Conservation (phyloP, 768 basidiomycete species). For the Termitomyces sp. region DNA sequence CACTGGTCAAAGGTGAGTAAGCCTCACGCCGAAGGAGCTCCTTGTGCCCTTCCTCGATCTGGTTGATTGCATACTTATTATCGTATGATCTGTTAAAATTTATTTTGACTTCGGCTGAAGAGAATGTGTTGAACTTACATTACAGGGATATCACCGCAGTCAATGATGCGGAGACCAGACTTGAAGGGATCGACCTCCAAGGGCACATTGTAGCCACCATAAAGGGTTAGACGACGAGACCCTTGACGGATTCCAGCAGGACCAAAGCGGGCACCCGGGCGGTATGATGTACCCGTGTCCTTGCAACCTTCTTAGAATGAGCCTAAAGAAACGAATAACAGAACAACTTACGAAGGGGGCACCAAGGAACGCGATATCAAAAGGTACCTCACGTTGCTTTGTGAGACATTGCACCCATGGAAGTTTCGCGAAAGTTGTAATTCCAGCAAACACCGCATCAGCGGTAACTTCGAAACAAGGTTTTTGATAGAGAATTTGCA, state of each 20-base stretch:
- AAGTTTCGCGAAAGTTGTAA: slow-evolving; percentile 85
- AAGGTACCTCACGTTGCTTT: slow-evolving; percentile 50
- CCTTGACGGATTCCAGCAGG: slow-evolving; percentile 82
- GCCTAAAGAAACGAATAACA: background rate
- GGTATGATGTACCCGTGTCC: slow-evolving; percentile 76
- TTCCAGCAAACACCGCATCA: slow-evolving; percentile 79
- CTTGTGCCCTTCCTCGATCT: slow-evolving; percentile 75
- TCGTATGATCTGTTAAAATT: slow-evolving; percentile 57
- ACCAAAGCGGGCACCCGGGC: slow-evolving; percentile 84
- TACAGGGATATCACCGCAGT: slow-evolving; percentile 78
- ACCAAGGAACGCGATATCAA: slow-evolving; percentile 84
- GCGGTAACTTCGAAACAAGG: slow-evolving; percentile 52
- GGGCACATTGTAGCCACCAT: slow-evolving; percentile 79
- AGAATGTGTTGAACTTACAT: slow-evolving; percentile 35
- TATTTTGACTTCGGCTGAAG: slow-evolving; percentile 1
- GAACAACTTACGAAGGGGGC: slow-evolving; percentile 62
- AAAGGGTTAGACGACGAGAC: slow-evolving; percentile 70
- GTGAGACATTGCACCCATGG: slow-evolving; percentile 81
- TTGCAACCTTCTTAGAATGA: slow-evolving; percentile 18
- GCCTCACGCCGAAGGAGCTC: slow-evolving; percentile 62
- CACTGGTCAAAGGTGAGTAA: slow-evolving; percentile 62
- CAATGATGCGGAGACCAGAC: slow-evolving; percentile 65
- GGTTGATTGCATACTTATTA: slow-evolving; percentile 68
- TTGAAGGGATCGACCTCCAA: slow-evolving; percentile 72
- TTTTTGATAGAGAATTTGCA: too few species aligned